Evolutionary conservation across 805 yeast species (phyloP).

Genomic region (Danielozyma ontarioensis): DNA sequence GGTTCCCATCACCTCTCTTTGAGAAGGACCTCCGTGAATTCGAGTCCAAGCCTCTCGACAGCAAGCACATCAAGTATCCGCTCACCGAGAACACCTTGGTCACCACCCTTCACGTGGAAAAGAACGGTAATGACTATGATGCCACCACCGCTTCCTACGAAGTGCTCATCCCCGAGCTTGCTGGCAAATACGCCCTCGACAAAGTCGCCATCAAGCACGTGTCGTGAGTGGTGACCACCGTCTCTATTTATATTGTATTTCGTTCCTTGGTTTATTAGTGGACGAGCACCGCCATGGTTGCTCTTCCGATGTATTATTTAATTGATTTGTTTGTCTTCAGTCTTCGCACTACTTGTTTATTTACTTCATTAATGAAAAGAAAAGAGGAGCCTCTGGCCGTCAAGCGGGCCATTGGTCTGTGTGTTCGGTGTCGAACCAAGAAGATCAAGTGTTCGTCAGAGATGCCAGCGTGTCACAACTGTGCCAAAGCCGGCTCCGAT

Average conservation of each 20-base stretch:
- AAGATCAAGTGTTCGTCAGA: conserved; percentile 65
- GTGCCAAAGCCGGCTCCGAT: conserved; percentile 59
- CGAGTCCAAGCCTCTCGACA: conserved; percentile 8
- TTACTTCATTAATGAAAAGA: too few species aligned
- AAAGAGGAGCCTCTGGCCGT: too few species aligned
- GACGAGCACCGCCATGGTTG: too few species aligned
- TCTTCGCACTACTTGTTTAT: too few species aligned
- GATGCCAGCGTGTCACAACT: conserved; percentile 62
- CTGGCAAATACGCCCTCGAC: conserved; percentile 27
- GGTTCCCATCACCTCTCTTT: conserved; percentile 40
- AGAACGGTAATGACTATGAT: conserved; percentile 41
- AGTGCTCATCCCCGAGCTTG: conserved; percentile 60
- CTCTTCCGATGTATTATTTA: too few species aligned
- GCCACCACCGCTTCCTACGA: conserved; percentile 64
- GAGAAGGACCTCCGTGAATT: conserved; percentile 7
- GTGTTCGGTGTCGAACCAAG: conserved; percentile 72
- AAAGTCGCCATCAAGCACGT: conserved; percentile 30
- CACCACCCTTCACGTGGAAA: conserved; percentile 71
- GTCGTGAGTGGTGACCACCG: too few species aligned
- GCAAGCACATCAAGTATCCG: conserved; percentile 46
- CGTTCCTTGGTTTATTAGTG: too few species aligned
- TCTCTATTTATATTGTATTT: too few species aligned
- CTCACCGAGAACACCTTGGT: conserved; percentile 53
- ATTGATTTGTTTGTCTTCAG: too few species aligned
- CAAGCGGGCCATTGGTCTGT: conserved; percentile 58